These are phyloP conservation scores for Cerrena zonata DNA, from an alignment of 1,284 basidiomycete species.

Conservation along the genomic window DNA sequence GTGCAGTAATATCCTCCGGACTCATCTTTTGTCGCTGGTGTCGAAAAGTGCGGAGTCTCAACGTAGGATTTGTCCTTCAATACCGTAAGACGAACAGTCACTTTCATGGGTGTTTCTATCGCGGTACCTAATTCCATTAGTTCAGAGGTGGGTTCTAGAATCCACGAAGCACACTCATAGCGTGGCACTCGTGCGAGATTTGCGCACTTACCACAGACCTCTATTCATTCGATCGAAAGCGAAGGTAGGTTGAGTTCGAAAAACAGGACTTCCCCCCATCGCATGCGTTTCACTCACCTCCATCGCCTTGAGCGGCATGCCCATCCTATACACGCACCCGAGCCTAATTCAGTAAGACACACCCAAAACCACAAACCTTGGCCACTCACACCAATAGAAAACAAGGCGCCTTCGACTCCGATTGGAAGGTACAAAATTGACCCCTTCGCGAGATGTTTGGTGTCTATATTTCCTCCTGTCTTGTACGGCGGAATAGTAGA, in stretches of 20 bases:
- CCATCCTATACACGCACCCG: slow-evolving; percentile 41
- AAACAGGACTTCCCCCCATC: no score
- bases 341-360: background rate
- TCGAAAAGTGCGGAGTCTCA: slow-evolving; percentile 51
- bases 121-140: slow-evolving; percentile 42
- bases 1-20: slow-evolving; percentile 50
- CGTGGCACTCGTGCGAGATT: background rate
- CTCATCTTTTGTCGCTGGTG: slow-evolving; percentile 16
- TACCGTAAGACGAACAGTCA: slow-evolving; percentile 50
- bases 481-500: slow-evolving; percentile 59
- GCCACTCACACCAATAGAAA: slow-evolving; percentile 50
- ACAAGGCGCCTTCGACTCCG: slow-evolving; percentile 55
- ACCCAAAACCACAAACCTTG: no score
- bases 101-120: slow-evolving; percentile 57
- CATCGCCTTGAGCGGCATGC: slow-evolving; percentile 61
- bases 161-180: background rate
- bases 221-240: no score
- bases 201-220: slow-evolving; percentile 46
- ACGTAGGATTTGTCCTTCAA: slow-evolving; percentile 51
- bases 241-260: no score
- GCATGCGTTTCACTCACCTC: slow-evolving; percentile 42
- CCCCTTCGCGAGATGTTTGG: slow-evolving; percentile 47
- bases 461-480: slow-evolving; percentile 60
- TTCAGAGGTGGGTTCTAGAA: background rate
- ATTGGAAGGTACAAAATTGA: slow-evolving; percentile 52